Percentiles rank a stretch among this genome's conserved stretches.
Conservation (phyloP, 176 grass and related monocot genomes). For the Musa schizocarpa region DNA sequence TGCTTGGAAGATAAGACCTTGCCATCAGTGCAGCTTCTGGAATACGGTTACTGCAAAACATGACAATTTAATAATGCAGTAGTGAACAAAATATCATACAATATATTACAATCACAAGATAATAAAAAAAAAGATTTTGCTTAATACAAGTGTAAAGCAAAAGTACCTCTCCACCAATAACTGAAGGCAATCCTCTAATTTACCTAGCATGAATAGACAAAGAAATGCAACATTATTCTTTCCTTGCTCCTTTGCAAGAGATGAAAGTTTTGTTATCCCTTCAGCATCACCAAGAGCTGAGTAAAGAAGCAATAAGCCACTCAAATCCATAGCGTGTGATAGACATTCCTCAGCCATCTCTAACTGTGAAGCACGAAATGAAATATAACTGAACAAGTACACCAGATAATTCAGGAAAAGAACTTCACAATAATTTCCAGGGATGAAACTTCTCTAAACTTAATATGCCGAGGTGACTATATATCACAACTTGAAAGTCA, state of each 20-base stretch:
- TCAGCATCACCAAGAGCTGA: slow-evolving; percentile 92
- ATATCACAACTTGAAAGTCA: too few relatives aligned
- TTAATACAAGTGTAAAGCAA: slow-evolving; percentile 10
- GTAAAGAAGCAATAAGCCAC: slow-evolving; percentile 81
- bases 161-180: slow-evolving; percentile 81
- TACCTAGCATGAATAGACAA: slow-evolving; percentile 87
- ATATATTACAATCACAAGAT: slow-evolving; percentile 10
- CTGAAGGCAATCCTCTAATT: slow-evolving; percentile 91
- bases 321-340: slow-evolving; percentile 81
- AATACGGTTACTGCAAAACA: slow-evolving; percentile 66
- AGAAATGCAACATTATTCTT: slow-evolving; percentile 98
- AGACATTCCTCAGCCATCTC: slow-evolving; percentile 88
- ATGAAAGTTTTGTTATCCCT: slow-evolving; percentile 64
- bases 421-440: background rate
- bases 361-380: slow-evolving; percentile 38
- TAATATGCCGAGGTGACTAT: background rate
- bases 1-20: slow-evolving; percentile 93
- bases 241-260: slow-evolving; percentile 75
- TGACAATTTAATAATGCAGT: background rate
- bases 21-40: slow-evolving; percentile 97
- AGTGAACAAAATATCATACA: background rate
- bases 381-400: slow-evolving; percentile 21
- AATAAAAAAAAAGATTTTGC: background rate
- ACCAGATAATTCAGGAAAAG: slow-evolving; percentile 3
- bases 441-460: background rate